These are phyloP conservation scores for Scenedesmus sp. DNA, from an alignment of 163 green algal genomes.

Conservation along the genomic window DNA sequence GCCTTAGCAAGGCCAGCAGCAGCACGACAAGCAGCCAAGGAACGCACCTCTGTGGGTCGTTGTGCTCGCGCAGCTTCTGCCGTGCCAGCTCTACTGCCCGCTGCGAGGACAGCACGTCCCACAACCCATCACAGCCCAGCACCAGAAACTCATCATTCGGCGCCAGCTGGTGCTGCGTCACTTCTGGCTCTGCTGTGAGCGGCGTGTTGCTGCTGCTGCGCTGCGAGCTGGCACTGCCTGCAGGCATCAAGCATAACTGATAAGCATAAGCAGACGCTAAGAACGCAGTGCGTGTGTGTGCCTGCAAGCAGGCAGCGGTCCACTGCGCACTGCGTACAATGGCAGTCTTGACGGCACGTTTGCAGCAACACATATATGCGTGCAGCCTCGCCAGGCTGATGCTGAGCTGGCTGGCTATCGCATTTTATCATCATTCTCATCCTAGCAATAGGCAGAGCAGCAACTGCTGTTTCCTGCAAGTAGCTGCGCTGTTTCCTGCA, in stretches of 20 bases:
- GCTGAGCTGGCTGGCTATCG: background rate
- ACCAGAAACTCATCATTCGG: slow-evolving; percentile 44
- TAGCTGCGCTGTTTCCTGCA: background rate
- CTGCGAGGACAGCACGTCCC: slow-evolving; percentile 41
- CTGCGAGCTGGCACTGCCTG: background rate
- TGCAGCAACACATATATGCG: no score
- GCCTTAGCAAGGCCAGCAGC: no score
- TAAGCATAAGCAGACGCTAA: no score
- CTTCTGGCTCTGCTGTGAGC: slow-evolving; percentile 41
- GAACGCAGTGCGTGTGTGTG: no score
- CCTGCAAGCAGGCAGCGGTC: no score
- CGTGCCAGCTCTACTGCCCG: slow-evolving; percentile 40
- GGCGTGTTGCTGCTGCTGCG: slow-evolving; percentile 16
- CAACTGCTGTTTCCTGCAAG: background rate
- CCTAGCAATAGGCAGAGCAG: background rate
- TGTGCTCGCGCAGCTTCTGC: slow-evolving; percentile 25
- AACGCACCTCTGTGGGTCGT: slow-evolving; percentile 23
- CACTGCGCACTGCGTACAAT: no score
- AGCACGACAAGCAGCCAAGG: no score
- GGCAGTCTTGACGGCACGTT: no score
- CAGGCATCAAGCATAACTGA: background rate
- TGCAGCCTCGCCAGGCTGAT: no score
- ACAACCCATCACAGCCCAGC: slow-evolving; percentile 46
- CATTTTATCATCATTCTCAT: background rate
- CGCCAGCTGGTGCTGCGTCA: background rate